Conservation (phyloP, 495 filamentous ascomycete species). For the Talaromyces stipitatus region DNA sequence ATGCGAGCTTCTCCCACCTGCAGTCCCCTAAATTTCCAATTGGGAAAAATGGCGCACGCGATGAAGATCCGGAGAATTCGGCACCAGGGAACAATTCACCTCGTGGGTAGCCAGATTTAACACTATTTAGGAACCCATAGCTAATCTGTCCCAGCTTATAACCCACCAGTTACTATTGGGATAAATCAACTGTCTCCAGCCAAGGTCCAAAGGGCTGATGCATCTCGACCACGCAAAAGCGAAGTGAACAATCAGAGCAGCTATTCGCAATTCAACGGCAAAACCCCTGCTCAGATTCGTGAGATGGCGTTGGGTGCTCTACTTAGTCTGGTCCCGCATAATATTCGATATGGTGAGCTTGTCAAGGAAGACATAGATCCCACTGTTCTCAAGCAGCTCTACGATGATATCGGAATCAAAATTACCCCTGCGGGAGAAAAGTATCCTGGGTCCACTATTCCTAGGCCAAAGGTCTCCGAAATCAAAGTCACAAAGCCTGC, state of each 20-base stretch:
- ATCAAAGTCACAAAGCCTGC: not conserved
- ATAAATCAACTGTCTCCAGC: constrained; percentile 5
- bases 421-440: constrained; percentile 8
- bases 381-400: constrained; percentile 52
- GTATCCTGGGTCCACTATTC: not conserved
- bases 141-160: constrained; percentile 31
- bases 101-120: not conserved
- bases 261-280: not conserved
- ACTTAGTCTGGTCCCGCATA: constrained; percentile 52
- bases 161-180: constrained; percentile 27
- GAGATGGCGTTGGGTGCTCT: constrained; percentile 65
- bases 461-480: too few relatives aligned
- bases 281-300: constrained; percentile 41
- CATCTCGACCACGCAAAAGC: not conserved
- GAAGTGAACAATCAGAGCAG: not conserved
- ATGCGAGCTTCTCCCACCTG: not conserved
- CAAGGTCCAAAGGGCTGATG: not conserved
- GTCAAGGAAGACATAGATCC: constrained; percentile 66
- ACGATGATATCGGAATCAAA: constrained; percentile 54
- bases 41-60: too few relatives aligned
- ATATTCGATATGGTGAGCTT: constrained; percentile 60
- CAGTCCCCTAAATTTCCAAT: not conserved
- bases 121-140: not conserved
- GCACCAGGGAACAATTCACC: not conserved
- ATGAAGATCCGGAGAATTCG: not conserved